These are phyloP conservation scores for Phoma sp. DNA, from an alignment of 2,329 filamentous ascomycete species.

Conservation along the genomic window DNA sequence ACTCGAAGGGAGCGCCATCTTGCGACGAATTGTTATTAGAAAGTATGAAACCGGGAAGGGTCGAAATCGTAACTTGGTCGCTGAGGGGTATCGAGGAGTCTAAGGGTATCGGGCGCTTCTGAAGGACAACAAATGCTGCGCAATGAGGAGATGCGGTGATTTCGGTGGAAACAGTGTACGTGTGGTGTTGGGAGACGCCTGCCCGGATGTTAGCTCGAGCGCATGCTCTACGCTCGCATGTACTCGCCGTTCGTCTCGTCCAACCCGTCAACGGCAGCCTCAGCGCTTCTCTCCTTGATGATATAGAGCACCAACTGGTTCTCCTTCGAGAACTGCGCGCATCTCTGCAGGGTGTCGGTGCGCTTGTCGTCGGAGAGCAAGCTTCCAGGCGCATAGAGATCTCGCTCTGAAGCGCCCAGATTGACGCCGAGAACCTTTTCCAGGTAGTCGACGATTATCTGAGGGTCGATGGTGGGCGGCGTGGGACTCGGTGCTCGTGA, in stretches of 20 bases:
- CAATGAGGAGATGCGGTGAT: conserved; percentile 81
- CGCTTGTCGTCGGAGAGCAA: conserved; percentile 76
- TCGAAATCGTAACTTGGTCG: conserved; percentile 90
- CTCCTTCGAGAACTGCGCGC: conserved; percentile 87
- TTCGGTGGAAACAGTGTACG: conserved; percentile 82
- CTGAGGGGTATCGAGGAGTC: conserved; percentile 82
- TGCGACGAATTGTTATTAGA: conserved; percentile 73
- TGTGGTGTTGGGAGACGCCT: conserved; percentile 59
- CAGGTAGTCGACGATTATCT: conserved; percentile 57
- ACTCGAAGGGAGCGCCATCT: conserved; percentile 85
- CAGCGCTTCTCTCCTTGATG: conserved; percentile 75
- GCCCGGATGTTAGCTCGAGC: conserved; percentile 49
- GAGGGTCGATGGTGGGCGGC: conserved; percentile 53
- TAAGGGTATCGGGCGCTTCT: conserved; percentile 89
- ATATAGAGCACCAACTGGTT: conserved; percentile 88
- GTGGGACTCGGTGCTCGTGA: conserved; percentile 46
- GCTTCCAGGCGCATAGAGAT: conserved; percentile 82
- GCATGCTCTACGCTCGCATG: conserved; percentile 10
- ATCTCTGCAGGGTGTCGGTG: conserved; percentile 83
- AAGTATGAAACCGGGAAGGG: conserved; percentile 81
- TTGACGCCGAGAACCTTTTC: conserved; percentile 56
- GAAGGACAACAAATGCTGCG: conserved; percentile 81
- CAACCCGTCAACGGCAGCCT: conserved; percentile 45
- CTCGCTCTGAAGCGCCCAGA: conserved; percentile 65
- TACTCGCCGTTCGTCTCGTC: conserved; percentile 43